Conservation (phyloP, 2,329 filamentous ascomycete genomes). For the Aspergillus phoenicis region DNA sequence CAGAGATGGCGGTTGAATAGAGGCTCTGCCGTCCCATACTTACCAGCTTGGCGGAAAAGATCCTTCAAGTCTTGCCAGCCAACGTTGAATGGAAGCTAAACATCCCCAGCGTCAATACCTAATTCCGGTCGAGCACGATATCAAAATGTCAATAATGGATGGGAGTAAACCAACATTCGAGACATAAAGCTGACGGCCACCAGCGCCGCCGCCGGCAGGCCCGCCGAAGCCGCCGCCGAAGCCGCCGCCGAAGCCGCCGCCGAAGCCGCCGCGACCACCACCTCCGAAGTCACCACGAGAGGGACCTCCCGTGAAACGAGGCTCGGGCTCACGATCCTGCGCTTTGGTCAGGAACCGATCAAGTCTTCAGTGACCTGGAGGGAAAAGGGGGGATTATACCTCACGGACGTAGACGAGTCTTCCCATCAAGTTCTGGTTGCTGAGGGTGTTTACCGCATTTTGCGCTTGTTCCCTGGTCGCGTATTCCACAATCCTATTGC, state of each 20-base stretch:
- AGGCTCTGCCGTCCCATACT: constrained; percentile 46
- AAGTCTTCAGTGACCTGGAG: not conserved
- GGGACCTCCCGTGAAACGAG: constrained; percentile 83
- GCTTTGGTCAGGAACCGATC: constrained; percentile 4
- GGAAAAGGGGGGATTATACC: constrained; percentile 54
- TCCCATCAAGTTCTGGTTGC: constrained; percentile 99
- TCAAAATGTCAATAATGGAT: constrained; percentile 12
- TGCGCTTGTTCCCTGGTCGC: constrained; percentile 98
- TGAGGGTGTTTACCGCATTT: constrained; percentile 93
- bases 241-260: constrained; percentile 57
- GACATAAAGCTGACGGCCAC: constrained; percentile 90
- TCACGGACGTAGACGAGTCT: constrained; percentile 98
- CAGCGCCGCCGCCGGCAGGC: constrained; percentile 49
- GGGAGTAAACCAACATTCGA: constrained; percentile 82
- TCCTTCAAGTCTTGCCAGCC: constrained; percentile 99
- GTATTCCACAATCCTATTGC: constrained; percentile 96
- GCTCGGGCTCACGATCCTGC: constrained; percentile 96
- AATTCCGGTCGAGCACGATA: constrained; percentile 22
- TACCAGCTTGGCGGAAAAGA: constrained; percentile 96
- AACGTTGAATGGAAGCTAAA: constrained; percentile 90
- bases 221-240: constrained; percentile 56
- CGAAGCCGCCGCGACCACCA: constrained; percentile 56
- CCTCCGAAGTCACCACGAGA: constrained; percentile 65
- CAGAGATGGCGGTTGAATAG: constrained; percentile 13
- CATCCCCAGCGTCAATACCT: constrained; percentile 41